Evolutionary conservation across 208 protist genomes (phyloP).

Genomic region (Trypanosoma scelopori): DNA sequence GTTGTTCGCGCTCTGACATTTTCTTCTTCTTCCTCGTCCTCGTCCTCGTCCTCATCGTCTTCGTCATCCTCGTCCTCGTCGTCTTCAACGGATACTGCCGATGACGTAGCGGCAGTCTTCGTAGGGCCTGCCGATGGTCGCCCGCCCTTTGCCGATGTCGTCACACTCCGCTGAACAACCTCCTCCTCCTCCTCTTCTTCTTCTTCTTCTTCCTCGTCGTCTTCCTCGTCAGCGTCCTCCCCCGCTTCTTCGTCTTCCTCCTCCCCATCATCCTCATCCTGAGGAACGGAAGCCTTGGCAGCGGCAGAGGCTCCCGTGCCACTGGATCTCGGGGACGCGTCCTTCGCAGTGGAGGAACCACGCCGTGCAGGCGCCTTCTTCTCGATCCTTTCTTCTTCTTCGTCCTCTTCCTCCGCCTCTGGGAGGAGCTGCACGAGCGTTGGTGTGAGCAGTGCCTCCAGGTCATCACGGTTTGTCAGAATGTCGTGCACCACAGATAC

Average conservation of each 20-base stretch:
- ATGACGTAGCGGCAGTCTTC: background rate
- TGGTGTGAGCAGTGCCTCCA: slow-evolving; percentile 78
- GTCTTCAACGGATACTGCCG: slow-evolving; percentile 16
- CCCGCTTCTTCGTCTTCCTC: slow-evolving; percentile 18
- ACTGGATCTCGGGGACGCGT: too few species aligned
- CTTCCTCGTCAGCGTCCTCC: slow-evolving; percentile 15
- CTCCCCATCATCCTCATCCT: slow-evolving; percentile 25
- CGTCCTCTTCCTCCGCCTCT: slow-evolving; percentile 67
- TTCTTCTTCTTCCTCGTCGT: slow-evolving; percentile 20
- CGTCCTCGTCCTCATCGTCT: slow-evolving; percentile 10
- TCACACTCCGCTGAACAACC: background rate
- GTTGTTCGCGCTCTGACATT: slow-evolving; percentile 26
- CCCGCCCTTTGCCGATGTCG: background rate
- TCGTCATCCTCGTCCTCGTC: slow-evolving; percentile 3
- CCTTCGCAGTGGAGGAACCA: background rate
- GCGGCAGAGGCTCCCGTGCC: too few species aligned
- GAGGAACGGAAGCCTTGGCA: too few species aligned
- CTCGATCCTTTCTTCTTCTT: slow-evolving; percentile 20
- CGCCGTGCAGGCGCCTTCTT: background rate
- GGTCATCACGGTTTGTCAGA: slow-evolving; percentile 69
- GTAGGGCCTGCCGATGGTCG: slow-evolving; percentile 10
- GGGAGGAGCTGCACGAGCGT: slow-evolving; percentile 83
- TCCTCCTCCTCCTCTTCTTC: slow-evolving; percentile 31
- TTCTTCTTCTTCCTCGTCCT: slow-evolving; percentile 8
- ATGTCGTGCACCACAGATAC: slow-evolving; percentile 79